phyloP scores from a whole-genome alignment of 768 basidiomycete genomes.

The Lactarius quietus region DNA sequence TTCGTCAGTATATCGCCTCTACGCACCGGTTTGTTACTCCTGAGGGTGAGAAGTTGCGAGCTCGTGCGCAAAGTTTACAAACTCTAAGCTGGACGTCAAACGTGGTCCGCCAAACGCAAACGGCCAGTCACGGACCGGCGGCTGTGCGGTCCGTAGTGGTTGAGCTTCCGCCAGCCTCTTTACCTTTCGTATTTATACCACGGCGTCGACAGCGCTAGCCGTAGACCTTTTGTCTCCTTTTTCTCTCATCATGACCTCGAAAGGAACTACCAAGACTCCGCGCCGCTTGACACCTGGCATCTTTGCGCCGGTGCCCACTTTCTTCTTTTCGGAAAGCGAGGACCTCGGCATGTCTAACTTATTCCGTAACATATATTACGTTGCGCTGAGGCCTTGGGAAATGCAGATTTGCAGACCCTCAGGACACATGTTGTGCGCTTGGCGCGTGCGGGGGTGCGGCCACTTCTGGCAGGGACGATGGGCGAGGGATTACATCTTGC shows the following conservation, averaged over 20 bases:
- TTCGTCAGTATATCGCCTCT: neutral
- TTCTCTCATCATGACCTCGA: slow-evolving; percentile 40
- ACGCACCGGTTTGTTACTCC: too few species aligned
- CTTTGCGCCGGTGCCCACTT: slow-evolving; percentile 83
- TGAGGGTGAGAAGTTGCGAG: too few species aligned
- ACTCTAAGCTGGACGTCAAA: neutral
- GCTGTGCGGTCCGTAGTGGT: neutral
- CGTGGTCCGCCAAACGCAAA: too few species aligned
- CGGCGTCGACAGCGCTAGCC: neutral
- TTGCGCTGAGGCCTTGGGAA: neutral
- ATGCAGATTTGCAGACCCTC: slow-evolving; percentile 62
- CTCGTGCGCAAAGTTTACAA: too few species aligned
- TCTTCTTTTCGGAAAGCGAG: slow-evolving; percentile 72
- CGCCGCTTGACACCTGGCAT: slow-evolving; percentile 69
- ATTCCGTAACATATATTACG: neutral
- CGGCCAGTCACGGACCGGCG: too few species aligned
- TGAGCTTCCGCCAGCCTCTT: neutral
- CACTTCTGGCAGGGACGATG: slow-evolving; percentile 78
- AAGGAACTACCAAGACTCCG: slow-evolving; percentile 29
- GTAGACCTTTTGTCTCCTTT: slow-evolving; percentile 2
- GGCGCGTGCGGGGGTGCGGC: slow-evolving; percentile 64
- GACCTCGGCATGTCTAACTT: slow-evolving; percentile 76
- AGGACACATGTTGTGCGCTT: slow-evolving; percentile 60
- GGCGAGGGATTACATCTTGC: slow-evolving; percentile 79
- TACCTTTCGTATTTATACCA: slow-evolving; percentile 4